Evolutionary conservation across 768 basidiomycete species (phyloP).

Genomic region (Xerocomellus intermedius): DNA sequence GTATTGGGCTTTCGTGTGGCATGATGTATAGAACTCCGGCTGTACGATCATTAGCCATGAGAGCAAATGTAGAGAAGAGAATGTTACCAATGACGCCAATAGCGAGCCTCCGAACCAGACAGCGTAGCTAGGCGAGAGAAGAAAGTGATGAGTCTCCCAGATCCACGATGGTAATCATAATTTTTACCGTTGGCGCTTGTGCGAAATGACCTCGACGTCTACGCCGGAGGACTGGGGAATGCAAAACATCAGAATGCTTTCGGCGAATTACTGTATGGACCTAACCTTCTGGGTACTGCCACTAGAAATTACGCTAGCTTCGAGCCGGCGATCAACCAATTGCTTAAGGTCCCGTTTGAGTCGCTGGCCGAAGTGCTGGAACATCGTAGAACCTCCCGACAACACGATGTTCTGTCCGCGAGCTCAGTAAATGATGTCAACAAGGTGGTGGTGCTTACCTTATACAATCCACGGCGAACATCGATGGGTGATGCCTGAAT

Average conservation of each 20-base stretch:
- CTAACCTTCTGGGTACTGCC: slow-evolving; percentile 75
- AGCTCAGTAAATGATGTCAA: background rate
- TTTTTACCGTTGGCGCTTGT: slow-evolving; percentile 89
- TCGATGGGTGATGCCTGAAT: slow-evolving; percentile 97
- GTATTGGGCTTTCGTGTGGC: slow-evolving; percentile 93
- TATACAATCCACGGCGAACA: slow-evolving; percentile 94
- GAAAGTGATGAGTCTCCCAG: slow-evolving; percentile 7
- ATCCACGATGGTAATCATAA: background rate
- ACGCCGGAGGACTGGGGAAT: slow-evolving; percentile 82
- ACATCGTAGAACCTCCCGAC: slow-evolving; percentile 98
- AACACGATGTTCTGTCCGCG: slow-evolving; percentile 87
- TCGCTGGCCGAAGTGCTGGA: slow-evolving; percentile 96
- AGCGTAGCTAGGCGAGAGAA: slow-evolving; percentile 57
- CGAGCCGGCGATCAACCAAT: slow-evolving; percentile 87
- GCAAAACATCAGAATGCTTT: slow-evolving; percentile 2
- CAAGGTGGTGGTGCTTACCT: slow-evolving; percentile 45
- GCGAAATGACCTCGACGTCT: slow-evolving; percentile 96
- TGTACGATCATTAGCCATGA: slow-evolving; percentile 30
- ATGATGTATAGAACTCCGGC: slow-evolving; percentile 95
- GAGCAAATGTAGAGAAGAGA: background rate
- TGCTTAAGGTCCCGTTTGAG: slow-evolving; percentile 95
- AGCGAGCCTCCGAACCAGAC: slow-evolving; percentile 99
- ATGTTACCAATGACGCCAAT: slow-evolving; percentile 82
- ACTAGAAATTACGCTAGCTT: slow-evolving; percentile 68
- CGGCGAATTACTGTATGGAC: background rate